Evolutionary conservation across 2,329 filamentous ascomycete genomes (phyloP).

Genomic region (Nectriaceae sp.): DNA sequence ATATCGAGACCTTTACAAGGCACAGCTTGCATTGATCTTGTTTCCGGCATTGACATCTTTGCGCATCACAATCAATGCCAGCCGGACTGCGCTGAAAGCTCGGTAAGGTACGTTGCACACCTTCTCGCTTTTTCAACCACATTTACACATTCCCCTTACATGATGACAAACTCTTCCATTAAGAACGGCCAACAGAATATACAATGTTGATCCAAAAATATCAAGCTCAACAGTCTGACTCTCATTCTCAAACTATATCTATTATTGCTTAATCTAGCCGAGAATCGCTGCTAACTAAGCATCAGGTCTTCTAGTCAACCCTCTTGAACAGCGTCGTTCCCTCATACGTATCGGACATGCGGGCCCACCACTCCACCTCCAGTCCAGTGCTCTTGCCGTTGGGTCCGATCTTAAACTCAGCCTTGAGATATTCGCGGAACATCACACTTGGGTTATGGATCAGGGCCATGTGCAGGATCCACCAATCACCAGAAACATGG

Average conservation of each 20-base stretch:
- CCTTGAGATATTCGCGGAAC: constrained; percentile 10
- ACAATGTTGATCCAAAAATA: constrained; percentile 59
- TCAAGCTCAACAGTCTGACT: constrained; percentile 69
- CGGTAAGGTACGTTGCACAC: constrained; percentile 2
- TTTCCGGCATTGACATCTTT: background rate
- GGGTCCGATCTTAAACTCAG: constrained; percentile 16
- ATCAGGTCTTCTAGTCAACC: constrained; percentile 3
- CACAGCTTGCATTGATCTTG: too few relatives aligned
- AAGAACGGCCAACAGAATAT: constrained; percentile 69
- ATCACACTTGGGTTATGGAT: background rate
- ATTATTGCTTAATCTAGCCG: background rate
- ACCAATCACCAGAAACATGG: constrained; percentile 31
- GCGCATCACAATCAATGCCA: background rate
- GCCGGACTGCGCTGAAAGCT: background rate
- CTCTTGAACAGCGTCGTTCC: constrained; percentile 15
- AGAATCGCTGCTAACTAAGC: constrained; percentile 25
- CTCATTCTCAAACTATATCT: constrained; percentile 9
- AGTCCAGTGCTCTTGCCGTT: constrained; percentile 16
- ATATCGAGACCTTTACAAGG: background rate
- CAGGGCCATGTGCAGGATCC: constrained; percentile 19
- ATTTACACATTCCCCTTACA: constrained; percentile 19
- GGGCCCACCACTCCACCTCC: constrained; percentile 12
- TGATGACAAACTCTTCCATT: constrained; percentile 61
- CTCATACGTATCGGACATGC: constrained; percentile 9
- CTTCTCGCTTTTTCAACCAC: constrained; percentile 5